These are phyloP conservation scores for Claviceps humidiphila DNA, from an alignment of 2,329 filamentous ascomycete species.

Conservation along the genomic window DNA sequence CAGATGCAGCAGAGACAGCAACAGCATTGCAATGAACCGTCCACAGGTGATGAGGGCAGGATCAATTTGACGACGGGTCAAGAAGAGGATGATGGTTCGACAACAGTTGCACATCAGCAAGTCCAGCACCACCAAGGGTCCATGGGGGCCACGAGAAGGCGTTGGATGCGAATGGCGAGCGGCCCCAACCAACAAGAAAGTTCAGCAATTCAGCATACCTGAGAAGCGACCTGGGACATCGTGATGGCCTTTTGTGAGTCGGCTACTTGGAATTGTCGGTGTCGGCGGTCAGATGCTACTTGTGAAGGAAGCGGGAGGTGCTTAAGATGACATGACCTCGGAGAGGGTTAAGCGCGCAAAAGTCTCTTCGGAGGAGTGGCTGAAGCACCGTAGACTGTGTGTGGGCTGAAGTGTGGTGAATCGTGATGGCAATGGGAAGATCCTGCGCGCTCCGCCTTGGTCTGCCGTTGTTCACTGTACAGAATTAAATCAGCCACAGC, in stretches of 20 bases:
- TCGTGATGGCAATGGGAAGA: conserved; percentile 10
- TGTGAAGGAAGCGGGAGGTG: conserved; percentile 17
- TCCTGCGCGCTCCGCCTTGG: conserved; percentile 9
- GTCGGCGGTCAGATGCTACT: conserved; percentile 21
- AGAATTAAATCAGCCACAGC: too few species aligned
- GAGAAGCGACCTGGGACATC: conserved; percentile 46
- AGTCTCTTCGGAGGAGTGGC: conserved; percentile 9
- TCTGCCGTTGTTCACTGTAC: not conserved
- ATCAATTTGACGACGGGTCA: not conserved
- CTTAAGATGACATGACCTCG: conserved; percentile 28
- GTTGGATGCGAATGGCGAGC: not conserved
- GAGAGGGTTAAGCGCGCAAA: conserved; percentile 11
- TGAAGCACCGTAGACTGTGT: conserved; percentile 2
- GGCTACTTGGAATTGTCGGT: conserved; percentile 28
- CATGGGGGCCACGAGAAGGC: not conserved
- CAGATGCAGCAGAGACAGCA: too few species aligned
- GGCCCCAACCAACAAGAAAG: not conserved
- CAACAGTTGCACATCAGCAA: not conserved
- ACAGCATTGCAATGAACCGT: not conserved
- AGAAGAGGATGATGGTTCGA: not conserved
- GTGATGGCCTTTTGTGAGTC: conserved; percentile 27
- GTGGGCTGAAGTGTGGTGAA: conserved; percentile 3
- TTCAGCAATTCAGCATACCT: conserved; percentile 33
- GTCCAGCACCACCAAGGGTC: not conserved
- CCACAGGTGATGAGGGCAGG: not conserved